phyloP scores from a whole-genome alignment of 169 alveolate genomes.

The Plasmodium vivax region DNA sequence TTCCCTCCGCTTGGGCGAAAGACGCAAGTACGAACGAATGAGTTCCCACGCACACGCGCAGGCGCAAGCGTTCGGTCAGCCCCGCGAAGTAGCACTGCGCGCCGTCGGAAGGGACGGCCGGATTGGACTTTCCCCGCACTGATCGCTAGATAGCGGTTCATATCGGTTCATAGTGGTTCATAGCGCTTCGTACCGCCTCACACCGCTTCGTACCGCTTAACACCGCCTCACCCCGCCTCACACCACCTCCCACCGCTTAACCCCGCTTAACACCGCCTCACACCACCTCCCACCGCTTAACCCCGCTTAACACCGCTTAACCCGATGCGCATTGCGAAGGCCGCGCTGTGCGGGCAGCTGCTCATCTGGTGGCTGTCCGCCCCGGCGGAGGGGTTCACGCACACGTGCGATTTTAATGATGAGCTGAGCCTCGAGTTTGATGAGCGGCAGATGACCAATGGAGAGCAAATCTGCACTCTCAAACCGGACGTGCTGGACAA shows the following conservation, averaged over 20 bases:
- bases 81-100: not conserved
- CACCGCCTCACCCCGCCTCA: too few relatives aligned
- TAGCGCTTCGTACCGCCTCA: not conserved
- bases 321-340: not conserved
- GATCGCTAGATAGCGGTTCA: too few relatives aligned
- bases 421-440: not conserved
- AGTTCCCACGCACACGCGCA: not conserved
- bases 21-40: not conserved
- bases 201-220: not conserved
- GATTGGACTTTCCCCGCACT: not conserved
- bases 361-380: not conserved
- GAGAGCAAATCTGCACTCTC: not conserved
- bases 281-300: not conserved
- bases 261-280: too few relatives aligned
- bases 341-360: not conserved
- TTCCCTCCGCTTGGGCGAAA: not conserved
- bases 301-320: not conserved
- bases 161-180: too few relatives aligned
- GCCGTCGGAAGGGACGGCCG: not conserved
- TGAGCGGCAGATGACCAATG: not conserved
- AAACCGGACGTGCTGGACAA: slow-evolving; percentile 1
- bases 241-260: too few relatives aligned
- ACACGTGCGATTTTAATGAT: slow-evolving; percentile 46
- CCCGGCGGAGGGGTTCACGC: not conserved
- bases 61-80: not conserved